Evolutionary conservation across 768 basidiomycete genomes (phyloP).

Genomic region (Panellus pusillus): DNA sequence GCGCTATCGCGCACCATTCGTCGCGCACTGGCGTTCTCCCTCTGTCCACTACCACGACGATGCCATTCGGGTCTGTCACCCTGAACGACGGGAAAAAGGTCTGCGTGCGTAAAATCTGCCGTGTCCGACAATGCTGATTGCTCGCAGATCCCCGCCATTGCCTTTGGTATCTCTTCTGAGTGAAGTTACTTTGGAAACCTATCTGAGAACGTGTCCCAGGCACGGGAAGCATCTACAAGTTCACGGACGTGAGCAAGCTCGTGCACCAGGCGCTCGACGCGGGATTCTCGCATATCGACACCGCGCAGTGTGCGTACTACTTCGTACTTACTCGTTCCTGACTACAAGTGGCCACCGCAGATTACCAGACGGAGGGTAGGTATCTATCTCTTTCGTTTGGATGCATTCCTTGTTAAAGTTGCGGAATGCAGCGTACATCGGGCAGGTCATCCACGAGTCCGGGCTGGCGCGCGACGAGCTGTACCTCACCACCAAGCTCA

Average conservation of each 20-base stretch:
- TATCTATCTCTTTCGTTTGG: conserved; percentile 15
- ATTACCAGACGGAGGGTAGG: conserved; percentile 15
- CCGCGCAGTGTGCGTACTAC: conserved; percentile 37
- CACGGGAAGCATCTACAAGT: conserved; percentile 23
- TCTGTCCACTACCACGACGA: conserved; percentile 28
- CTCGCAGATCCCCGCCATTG: conserved; percentile 43
- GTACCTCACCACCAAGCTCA: conserved; percentile 41
- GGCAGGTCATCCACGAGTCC: conserved; percentile 28
- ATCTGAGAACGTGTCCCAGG: background rate
- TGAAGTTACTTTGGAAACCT: background rate
- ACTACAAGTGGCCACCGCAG: background rate
- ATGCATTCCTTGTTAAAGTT: conserved; percentile 24
- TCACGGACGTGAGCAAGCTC: conserved; percentile 39
- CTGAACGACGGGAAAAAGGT: conserved; percentile 32
- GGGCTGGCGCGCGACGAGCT: conserved; percentile 32
- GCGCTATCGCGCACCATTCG: too few relatives aligned
- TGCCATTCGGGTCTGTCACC: conserved; percentile 27
- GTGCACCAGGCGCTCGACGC: conserved; percentile 46
- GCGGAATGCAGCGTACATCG: conserved; percentile 25
- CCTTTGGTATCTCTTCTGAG: conserved; percentile 43
- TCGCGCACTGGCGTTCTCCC: background rate
- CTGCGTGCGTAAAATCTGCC: background rate
- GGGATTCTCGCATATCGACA: conserved; percentile 51
- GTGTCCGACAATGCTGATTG: background rate
- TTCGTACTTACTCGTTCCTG: too few relatives aligned